Percentiles rank a stretch among this genome's conserved stretches.
Conservation (phyloP, 768 basidiomycete species). For the Calocybe indica region DNA sequence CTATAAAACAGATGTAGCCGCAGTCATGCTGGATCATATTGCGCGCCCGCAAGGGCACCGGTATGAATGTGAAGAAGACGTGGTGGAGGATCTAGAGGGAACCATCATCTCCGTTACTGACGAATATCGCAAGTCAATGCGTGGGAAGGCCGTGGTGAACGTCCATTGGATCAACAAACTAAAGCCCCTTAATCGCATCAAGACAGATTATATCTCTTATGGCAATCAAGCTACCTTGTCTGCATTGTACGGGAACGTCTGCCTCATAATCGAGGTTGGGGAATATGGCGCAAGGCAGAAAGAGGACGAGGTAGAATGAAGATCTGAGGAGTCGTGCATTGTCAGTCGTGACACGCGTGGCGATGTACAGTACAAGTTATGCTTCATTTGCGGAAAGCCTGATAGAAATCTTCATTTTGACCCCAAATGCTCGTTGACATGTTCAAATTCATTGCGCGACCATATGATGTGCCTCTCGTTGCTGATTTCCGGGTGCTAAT, state of each 20-base stretch:
- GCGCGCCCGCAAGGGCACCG: not conserved
- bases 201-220: slow-evolving; percentile 13
- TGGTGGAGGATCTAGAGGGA: not conserved
- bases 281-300: no score
- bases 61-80: not conserved
- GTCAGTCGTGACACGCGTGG: no score
- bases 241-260: slow-evolving; percentile 15
- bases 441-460: no score
- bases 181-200: slow-evolving; percentile 4
- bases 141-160: not conserved
- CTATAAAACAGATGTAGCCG: slow-evolving; percentile 7
- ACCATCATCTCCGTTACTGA: not conserved
- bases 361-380: no score
- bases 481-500: no score
- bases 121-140: not conserved
- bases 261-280: slow-evolving; percentile 12
- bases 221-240: slow-evolving; percentile 16
- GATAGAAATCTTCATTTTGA: no score
- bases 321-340: no score
- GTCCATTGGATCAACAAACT: slow-evolving; percentile 8
- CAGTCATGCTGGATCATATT: not conserved
- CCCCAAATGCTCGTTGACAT: no score
- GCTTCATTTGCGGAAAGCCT: no score
- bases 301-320: no score
- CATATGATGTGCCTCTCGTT: no score